A percentile compares a stretch with the other conserved stretches of the same genome.
phyloP scores from a whole-genome alignment of 116 monocot species.

The Trichopus zeylanicus region DNA sequence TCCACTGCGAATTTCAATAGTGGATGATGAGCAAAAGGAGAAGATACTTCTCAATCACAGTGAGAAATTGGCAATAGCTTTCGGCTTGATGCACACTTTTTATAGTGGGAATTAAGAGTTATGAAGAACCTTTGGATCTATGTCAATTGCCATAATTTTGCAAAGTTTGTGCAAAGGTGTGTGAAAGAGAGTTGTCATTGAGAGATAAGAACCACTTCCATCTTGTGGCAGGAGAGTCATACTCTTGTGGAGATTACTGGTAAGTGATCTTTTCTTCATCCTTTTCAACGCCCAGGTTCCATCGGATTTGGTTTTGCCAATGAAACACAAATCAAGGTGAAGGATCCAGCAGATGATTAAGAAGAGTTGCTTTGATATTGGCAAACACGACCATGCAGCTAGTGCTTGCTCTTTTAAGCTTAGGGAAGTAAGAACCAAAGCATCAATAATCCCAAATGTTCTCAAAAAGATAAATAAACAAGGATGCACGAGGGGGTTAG shows the following conservation, averaged over 20 bases:
- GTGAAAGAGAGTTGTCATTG: slow-evolving; percentile 33
- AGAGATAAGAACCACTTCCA: slow-evolving; percentile 53
- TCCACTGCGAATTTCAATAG: no score
- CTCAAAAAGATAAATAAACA: no score
- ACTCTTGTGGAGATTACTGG: slow-evolving; percentile 59
- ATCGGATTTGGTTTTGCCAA: no score
- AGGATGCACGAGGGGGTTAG: no score
- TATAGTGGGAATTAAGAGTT: slow-evolving; percentile 15
- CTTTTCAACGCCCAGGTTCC: no score
- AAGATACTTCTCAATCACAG: slow-evolving; percentile 40
- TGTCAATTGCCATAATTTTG: slow-evolving; percentile 57
- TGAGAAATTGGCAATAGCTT: slow-evolving; percentile 55
- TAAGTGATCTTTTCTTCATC: slow-evolving; percentile 14
- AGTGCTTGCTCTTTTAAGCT: no score
- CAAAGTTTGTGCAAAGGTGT: slow-evolving; percentile 37
- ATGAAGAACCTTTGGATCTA: slow-evolving; percentile 48
- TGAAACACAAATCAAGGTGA: no score
- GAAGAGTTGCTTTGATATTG: no score
- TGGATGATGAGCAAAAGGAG: slow-evolving; percentile 66
- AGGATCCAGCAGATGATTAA: no score
- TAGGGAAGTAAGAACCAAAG: no score
- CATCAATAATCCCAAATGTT: no score
- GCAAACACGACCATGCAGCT: no score
- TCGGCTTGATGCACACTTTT: slow-evolving; percentile 38
- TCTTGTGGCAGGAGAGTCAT: slow-evolving; percentile 23